Conservation (phyloP, 176 grass and related monocot genomes). For the Miscanthus lutarioriparius region DNA sequence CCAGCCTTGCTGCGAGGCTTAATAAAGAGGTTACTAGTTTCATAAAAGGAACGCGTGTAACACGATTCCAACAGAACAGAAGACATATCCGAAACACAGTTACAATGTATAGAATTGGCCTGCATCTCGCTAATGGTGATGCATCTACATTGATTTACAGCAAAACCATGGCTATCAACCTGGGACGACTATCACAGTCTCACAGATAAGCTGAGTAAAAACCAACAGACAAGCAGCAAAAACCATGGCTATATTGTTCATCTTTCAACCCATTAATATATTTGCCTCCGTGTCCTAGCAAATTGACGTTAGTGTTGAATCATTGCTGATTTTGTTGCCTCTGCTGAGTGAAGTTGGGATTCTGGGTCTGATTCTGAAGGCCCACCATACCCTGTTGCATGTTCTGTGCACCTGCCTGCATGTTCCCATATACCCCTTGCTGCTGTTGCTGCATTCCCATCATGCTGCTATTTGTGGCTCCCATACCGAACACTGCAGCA, state of each 20-base stretch:
- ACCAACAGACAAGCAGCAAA: neutral
- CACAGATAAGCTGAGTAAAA: neutral
- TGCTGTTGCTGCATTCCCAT: conserved; percentile 86
- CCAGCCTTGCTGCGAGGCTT: neutral
- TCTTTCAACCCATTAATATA: neutral
- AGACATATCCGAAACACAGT: neutral
- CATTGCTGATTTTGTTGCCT: conserved; percentile 87
- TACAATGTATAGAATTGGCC: neutral
- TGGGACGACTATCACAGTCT: neutral
- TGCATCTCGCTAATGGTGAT: neutral
- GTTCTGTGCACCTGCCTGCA: conserved; percentile 65
- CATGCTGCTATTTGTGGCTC: conserved; percentile 58
- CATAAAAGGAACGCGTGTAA: neutral
- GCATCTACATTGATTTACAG: neutral
- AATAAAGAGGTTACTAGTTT: neutral
- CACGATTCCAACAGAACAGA: neutral
- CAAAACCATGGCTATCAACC: neutral
- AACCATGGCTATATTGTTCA: neutral
- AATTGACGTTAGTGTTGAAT: neutral
- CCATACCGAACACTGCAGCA: conserved; percentile 79
- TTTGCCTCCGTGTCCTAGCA: neutral
- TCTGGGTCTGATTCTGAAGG: conserved; percentile 69
- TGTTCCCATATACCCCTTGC: conserved; percentile 75
- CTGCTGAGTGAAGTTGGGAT: conserved; percentile 84
- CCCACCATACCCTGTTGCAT: conserved; percentile 87